Evolutionary conservation across 1,284 basidiomycete species (phyloP).

Genomic region (Moesziomyces parantarcticus): DNA sequence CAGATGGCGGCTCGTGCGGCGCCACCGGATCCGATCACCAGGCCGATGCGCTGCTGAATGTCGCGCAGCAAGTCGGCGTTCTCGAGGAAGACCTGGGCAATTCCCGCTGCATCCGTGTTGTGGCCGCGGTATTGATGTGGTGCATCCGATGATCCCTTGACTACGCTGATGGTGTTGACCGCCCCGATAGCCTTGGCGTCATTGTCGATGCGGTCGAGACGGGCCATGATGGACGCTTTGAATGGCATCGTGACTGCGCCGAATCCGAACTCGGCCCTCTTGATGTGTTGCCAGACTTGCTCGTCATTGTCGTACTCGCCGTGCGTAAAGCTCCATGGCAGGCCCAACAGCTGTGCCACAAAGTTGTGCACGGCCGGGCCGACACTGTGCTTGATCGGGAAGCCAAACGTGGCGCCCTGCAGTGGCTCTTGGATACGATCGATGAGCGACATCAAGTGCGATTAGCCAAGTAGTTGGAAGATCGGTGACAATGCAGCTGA

Average conservation of each 20-base stretch:
- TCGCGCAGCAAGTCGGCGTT: background rate
- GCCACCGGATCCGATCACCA: conserved; percentile 13
- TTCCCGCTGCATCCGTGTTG: conserved; percentile 12
- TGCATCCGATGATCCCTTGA: conserved; percentile 4
- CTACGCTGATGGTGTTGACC: conserved; percentile 11
- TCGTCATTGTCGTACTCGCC: conserved; percentile 11
- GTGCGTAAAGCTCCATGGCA: conserved; percentile 11
- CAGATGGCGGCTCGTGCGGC: conserved; percentile 12
- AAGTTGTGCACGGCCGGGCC: conserved; percentile 13
- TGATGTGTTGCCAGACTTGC: conserved; percentile 9
- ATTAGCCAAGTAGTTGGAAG: no score
- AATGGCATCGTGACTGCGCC: conserved; percentile 12
- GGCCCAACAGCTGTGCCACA: conserved; percentile 3
- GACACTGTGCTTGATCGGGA: conserved; percentile 13
- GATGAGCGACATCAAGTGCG: conserved; percentile 6
- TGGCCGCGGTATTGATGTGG: conserved; percentile 6
- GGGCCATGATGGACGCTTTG: conserved; percentile 11
- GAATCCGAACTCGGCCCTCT: conserved; percentile 7
- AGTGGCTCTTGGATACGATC: conserved; percentile 10
- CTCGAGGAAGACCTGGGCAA: conserved; percentile 11
- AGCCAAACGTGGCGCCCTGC: conserved; percentile 10
- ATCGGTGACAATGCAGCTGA: no score
- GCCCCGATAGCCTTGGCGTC: conserved; percentile 9
- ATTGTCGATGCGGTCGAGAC: conserved; percentile 6
- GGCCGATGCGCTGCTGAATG: conserved; percentile 10